Percentiles rank a stretch among this genome's conserved stretches.
Evolutionary conservation across 352 stramenopile genomes (phyloP).

Genomic region (Thraustochytrium sp.): DNA sequence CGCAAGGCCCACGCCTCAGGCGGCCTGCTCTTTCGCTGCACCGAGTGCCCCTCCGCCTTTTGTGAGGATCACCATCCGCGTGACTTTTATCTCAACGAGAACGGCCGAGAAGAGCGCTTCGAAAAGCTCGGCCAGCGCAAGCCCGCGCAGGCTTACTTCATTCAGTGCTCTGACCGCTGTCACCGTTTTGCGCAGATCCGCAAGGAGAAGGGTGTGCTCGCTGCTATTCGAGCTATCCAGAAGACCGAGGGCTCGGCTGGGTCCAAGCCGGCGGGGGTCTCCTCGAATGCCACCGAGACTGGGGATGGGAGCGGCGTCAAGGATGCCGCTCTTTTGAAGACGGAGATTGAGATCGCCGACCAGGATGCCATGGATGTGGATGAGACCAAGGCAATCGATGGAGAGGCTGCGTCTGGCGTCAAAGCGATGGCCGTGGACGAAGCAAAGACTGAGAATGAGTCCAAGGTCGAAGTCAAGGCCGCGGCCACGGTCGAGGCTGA

Average conservation of each 20-base stretch:
- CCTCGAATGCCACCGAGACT: too few species aligned
- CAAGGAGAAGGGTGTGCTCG: not conserved
- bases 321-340: too few species aligned
- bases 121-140: conserved; percentile 38
- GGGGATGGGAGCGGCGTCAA: too few species aligned
- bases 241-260: not conserved
- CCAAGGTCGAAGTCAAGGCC: too few species aligned
- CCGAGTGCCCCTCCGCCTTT: conserved; percentile 45
- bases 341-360: too few species aligned
- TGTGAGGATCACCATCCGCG: conserved; percentile 51
- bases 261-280: not conserved
- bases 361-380: too few species aligned
- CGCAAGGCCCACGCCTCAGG: conserved; percentile 36
- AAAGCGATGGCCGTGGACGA: too few species aligned
- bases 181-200: not conserved
- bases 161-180: conserved; percentile 43
- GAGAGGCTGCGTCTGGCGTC: too few species aligned
- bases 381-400: too few species aligned
- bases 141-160: conserved; percentile 41
- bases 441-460: too few species aligned
- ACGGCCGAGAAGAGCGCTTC: conserved; percentile 32
- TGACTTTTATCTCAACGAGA: conserved; percentile 25
- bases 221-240: not conserved
- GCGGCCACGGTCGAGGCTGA: too few species aligned
- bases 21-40: conserved; percentile 50